phyloP scores from a whole-genome alignment of 768 basidiomycete genomes.

The Lentinula boryana region DNA sequence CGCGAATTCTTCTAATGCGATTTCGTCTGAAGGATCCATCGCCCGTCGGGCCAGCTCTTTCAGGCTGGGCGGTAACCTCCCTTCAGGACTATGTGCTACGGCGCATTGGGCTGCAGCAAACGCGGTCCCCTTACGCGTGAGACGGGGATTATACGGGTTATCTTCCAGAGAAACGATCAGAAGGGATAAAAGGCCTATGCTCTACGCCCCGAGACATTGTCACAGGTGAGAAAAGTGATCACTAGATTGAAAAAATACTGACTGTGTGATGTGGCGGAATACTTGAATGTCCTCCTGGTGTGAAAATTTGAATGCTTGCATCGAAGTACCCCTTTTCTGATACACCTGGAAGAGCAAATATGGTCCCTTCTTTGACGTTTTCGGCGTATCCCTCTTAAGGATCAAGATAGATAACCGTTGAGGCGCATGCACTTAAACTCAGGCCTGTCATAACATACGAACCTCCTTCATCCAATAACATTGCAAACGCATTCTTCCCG shows the following conservation, averaged over 20 bases:
- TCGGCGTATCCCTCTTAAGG: conserved; percentile 11
- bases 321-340: conserved; percentile 49
- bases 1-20: conserved; percentile 36
- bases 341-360: conserved; percentile 36
- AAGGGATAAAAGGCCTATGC: conserved; percentile 54
- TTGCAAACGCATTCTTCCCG: conserved; percentile 48
- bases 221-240: neutral
- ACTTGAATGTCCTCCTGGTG: conserved; percentile 60
- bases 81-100: conserved; percentile 20
- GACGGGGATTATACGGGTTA: conserved; percentile 28
- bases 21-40: conserved; percentile 19
- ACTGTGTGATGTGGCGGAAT: conserved; percentile 62
- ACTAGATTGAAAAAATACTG: neutral
- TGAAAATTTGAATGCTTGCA: conserved; percentile 36
- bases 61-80: neutral
- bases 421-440: neutral
- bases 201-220: conserved; percentile 14
- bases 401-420: neutral
- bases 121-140: conserved; percentile 31
- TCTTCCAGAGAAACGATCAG: conserved; percentile 44
- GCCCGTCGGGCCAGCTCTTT: conserved; percentile 17
- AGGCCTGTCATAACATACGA: neutral
- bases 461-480: conserved; percentile 62
- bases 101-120: conserved; percentile 27
- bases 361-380: conserved; percentile 21